A percentile compares a stretch with the other conserved stretches of the same genome.
Evolutionary conservation across 1,139 yeast genomes (phyloP).

Genomic region (Saccharomyces hybrid): DNA sequence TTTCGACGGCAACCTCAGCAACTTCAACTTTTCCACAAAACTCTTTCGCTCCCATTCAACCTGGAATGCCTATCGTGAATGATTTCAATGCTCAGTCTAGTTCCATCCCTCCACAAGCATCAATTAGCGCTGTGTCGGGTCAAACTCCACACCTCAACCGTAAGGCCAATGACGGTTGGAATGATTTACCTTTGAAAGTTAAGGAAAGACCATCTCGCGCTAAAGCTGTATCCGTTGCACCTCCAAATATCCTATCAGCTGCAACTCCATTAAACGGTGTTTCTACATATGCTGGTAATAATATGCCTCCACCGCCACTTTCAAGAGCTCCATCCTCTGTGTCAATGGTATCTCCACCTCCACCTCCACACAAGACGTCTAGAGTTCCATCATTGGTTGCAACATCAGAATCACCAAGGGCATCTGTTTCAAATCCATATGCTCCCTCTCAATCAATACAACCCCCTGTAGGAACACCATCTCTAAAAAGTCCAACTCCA

Average conservation of each 20-base stretch:
- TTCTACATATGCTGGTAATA: conserved; percentile 5
- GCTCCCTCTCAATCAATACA: conserved; percentile 30
- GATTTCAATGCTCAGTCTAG: not conserved
- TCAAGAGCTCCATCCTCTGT: conserved; percentile 21
- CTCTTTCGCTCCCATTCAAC: not conserved
- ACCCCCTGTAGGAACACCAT: not conserved
- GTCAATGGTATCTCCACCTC: conserved; percentile 16
- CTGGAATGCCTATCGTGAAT: not conserved
- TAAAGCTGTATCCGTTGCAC: conserved; percentile 30
- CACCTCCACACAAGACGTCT: conserved; percentile 16
- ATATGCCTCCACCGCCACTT: conserved; percentile 21
- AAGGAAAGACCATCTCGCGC: conserved; percentile 45
- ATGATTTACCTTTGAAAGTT: conserved; percentile 74
- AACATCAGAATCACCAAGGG: conserved; percentile 13
- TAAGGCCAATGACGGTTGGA: conserved; percentile 83
- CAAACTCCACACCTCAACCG: conserved; percentile 35
- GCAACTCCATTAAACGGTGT: conserved; percentile 8
- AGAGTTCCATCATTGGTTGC: conserved; percentile 12
- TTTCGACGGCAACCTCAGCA: not conserved
- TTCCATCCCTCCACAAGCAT: conserved; percentile 10
- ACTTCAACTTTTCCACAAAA: conserved; percentile 10
- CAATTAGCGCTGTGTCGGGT: conserved; percentile 23
- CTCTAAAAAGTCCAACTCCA: conserved; percentile 9
- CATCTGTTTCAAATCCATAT: conserved; percentile 34
- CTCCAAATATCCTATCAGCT: conserved; percentile 13